Percentiles rank a stretch among this genome's conserved stretches.
Conservation (phyloP, 768 basidiomycete genomes). For the Leucogyrophana mollusca region DNA sequence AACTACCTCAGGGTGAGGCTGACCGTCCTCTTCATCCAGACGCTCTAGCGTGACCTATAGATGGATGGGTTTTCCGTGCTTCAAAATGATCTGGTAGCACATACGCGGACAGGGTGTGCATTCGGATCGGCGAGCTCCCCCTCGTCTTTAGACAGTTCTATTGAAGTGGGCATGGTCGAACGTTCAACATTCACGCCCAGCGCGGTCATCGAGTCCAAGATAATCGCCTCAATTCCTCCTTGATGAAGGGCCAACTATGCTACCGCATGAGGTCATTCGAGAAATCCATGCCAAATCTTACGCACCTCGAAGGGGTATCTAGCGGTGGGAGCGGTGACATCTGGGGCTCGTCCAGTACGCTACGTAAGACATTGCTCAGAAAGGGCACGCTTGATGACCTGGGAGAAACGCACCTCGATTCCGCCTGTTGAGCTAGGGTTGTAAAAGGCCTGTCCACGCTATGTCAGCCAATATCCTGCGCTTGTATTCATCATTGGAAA, state of each 20-base stretch:
- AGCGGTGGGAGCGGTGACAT: conserved; percentile 58
- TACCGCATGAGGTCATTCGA: neutral
- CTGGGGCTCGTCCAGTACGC: conserved; percentile 61
- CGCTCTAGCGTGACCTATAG: conserved; percentile 19
- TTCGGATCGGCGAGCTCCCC: conserved; percentile 17
- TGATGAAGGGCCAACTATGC: conserved; percentile 31
- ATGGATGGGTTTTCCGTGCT: conserved; percentile 3
- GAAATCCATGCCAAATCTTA: neutral
- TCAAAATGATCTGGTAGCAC: neutral
- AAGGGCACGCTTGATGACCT: neutral
- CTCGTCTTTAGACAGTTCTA: conserved; percentile 28
- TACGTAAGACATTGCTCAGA: no score
- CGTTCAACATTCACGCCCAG: conserved; percentile 32
- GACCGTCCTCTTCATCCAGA: conserved; percentile 26
- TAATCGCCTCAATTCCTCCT: conserved; percentile 33
- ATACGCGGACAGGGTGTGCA: conserved; percentile 22
- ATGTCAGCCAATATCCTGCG: neutral
- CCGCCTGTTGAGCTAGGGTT: conserved; percentile 61
- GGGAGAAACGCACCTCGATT: conserved; percentile 45
- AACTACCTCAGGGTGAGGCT: conserved; percentile 51
- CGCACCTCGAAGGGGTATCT: conserved; percentile 70
- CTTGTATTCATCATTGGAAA: neutral
- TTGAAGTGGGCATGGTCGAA: conserved; percentile 24
- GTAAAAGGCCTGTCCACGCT: conserved; percentile 61
- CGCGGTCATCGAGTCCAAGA: conserved; percentile 31